Evolutionary conservation across 2,329 filamentous ascomycete species (phyloP), one percentile per base, ranked within the genome.

Genomic region (Colletotrichum brevisporum): DNA sequence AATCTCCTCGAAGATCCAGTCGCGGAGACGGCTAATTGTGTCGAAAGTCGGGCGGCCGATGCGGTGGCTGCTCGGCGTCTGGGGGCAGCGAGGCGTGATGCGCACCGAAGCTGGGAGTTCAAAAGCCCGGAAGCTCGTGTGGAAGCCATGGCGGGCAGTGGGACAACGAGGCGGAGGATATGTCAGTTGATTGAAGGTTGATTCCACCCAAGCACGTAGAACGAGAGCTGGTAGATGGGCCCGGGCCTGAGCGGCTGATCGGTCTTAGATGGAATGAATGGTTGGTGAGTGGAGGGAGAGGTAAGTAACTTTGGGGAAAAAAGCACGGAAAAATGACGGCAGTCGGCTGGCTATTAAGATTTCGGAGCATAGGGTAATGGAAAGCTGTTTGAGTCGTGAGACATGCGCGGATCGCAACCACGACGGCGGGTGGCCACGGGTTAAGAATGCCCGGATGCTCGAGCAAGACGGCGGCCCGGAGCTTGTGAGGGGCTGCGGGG

Each of bases 1-100:
- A 76, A 75, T 58, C 77, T 82, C 50, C 72, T 63, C 31, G 66
- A 71, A 8, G 76, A 79, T 39, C 76, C 78, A 51, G 77, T 75
- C 50, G 80, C 39, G 5, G 57, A 27, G 13, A 47, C 45, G 15
- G 48, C 18, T 48, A 69, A 16, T 26, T 50, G 68, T 45, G 52
- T 45, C 16, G 63, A 63, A 9, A 63, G 57, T 21, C 47, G 43
- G 58, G 41, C 21, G 16, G 58, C 12, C 21, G 60, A 47, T 16
- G 60, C 39, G 9, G 41, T 27, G n/a, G 43, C 41, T 39, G 52
- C 48, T 31, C 53, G 67, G 39, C 45, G 67, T 41, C 63, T 63
- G 3, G 68, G 21, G 18, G 63, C 52, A 39, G 56, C 31, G n/a
- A 70, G 55, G 41, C 70, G 62, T 13, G 62, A 52, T 13, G 67